A percentile compares a stretch with the other conserved stretches of the same genome.
Evolutionary conservation across 257 asterid species (phyloP).

Genomic region (Nicotiana undulata): DNA sequence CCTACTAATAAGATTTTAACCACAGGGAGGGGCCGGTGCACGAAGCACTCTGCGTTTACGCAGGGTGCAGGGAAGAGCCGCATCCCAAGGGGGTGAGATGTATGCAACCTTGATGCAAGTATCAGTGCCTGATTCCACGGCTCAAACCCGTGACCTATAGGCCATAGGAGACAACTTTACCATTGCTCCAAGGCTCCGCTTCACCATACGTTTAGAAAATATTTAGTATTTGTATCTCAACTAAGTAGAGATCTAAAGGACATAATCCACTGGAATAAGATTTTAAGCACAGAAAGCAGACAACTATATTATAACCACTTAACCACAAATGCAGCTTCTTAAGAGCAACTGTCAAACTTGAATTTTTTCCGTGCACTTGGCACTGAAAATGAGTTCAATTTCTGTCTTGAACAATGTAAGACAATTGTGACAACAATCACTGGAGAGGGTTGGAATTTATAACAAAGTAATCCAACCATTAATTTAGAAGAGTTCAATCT

Average conservation of each 20-base stretch:
- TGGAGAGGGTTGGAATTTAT: background rate
- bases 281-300: background rate
- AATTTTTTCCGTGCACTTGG: background rate
- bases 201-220: too few species aligned
- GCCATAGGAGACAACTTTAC: too few species aligned
- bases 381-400: background rate
- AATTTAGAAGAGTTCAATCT: slow-evolving; percentile 13
- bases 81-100: too few species aligned
- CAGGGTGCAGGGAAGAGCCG: too few species aligned
- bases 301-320: background rate
- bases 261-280: background rate
- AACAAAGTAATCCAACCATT: background rate
- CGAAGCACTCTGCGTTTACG: too few species aligned
- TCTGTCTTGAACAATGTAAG: slow-evolving; percentile 2
- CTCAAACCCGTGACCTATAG: too few species aligned
- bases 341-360: background rate
- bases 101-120: too few species aligned
- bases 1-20: background rate
- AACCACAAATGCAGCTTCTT: background rate
- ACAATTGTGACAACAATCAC: slow-evolving; percentile 7
- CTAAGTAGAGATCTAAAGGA: background rate
- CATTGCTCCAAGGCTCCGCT: too few species aligned
- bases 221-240: background rate
- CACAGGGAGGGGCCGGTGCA: background rate
- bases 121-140: too few species aligned